Conservation (phyloP, 1,284 basidiomycete species). For the Ceratobasidium sp. region DNA sequence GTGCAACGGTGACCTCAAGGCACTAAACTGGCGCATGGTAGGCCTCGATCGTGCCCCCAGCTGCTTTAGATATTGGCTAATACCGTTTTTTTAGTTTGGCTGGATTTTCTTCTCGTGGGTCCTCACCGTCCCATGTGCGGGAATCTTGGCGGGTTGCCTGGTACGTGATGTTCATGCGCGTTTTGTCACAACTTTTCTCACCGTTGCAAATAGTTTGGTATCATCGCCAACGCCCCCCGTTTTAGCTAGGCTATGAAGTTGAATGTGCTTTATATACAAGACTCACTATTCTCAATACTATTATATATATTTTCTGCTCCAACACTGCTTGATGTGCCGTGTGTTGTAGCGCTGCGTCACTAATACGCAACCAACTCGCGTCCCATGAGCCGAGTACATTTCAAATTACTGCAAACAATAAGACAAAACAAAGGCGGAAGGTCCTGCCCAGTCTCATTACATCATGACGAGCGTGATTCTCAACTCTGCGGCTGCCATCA, state of each 20-base stretch:
- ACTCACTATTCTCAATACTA: not conserved
- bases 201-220: constrained; percentile 49
- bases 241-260: constrained; percentile 47
- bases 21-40: constrained; percentile 55
- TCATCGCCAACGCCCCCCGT: constrained; percentile 58
- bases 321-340: not conserved
- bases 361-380: too few species aligned
- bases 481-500: not conserved
- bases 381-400: too few species aligned
- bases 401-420: too few species aligned
- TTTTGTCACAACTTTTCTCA: not conserved
- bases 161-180: not conserved
- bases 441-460: not conserved
- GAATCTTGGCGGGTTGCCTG: constrained; percentile 55
- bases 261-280: not conserved
- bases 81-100: constrained; percentile 21
- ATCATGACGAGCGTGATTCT: not conserved
- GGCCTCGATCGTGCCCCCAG: constrained; percentile 41
- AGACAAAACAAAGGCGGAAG: not conserved
- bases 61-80: constrained; percentile 51
- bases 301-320: not conserved
- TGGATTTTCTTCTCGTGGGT: constrained; percentile 51
- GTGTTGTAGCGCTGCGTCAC: too few species aligned
- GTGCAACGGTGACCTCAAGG: constrained; percentile 55
- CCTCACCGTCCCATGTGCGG: constrained; percentile 58